Conservation (phyloP, 345 rosid species). For the Brassica juncea region DNA sequence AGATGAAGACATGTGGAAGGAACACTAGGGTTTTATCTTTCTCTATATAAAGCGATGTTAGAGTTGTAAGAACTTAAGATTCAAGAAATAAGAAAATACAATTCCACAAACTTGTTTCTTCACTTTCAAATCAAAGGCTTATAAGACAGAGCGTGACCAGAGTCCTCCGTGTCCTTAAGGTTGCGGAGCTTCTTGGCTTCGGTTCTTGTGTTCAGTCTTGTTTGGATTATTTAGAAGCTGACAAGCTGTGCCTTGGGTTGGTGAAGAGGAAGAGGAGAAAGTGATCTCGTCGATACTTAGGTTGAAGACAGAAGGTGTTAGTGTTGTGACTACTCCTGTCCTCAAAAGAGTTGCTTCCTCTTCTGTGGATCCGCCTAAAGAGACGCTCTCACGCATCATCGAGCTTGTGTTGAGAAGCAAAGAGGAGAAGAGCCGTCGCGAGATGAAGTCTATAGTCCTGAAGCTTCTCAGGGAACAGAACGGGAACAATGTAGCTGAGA, state of each 20-base stretch:
- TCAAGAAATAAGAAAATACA: too few species aligned
- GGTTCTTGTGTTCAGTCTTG: conserved; percentile 70
- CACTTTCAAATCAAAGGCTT: conserved; percentile 49
- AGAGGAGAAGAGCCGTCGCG: conserved; percentile 88
- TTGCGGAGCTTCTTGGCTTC: conserved; percentile 77
- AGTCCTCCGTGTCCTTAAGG: conserved; percentile 87
- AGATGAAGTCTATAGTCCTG: conserved; percentile 83
- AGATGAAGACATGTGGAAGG: too few species aligned
- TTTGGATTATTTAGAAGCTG: conserved; percentile 84
- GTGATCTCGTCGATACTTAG: conserved; percentile 73
- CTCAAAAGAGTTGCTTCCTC: conserved; percentile 74
- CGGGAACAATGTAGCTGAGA: conserved; percentile 53
- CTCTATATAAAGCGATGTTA: too few species aligned
- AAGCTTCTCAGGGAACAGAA: conserved; percentile 88
- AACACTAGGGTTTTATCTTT: too few species aligned
- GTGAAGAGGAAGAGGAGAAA: conserved; percentile 93
- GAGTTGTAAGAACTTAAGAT: too few species aligned
- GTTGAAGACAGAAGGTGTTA: conserved; percentile 63
- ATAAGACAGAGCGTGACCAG: conserved; percentile 87
- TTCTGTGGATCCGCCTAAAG: conserved; percentile 57
- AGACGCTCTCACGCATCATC: conserved; percentile 76
- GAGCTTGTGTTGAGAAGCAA: conserved; percentile 87
- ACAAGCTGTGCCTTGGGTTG: conserved; percentile 89
- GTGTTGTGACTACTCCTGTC: conserved; percentile 54
- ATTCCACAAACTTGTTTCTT: too few species aligned